Percentiles rank a stretch among this genome's conserved stretches.
Conservation (phyloP, 1,284 basidiomycete genomes). For the Calocybe gambosa region DNA sequence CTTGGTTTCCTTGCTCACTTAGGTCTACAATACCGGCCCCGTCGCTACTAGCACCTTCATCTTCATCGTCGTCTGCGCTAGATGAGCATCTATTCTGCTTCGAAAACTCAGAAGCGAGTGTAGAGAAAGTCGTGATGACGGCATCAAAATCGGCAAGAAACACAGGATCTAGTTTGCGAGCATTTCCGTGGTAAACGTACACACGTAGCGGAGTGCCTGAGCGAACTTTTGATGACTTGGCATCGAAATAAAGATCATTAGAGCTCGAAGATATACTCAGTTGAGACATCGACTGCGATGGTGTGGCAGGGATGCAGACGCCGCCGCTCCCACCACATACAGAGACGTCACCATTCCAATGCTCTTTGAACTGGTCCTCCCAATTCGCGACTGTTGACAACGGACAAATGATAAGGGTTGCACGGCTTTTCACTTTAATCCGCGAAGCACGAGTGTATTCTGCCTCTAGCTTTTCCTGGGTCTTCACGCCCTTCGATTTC, state of each 20-base stretch:
- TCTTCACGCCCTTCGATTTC: constrained; percentile 57
- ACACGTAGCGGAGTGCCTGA: constrained; percentile 64
- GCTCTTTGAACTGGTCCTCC: constrained; percentile 97
- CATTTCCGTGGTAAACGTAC: constrained; percentile 95
- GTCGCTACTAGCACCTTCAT: constrained; percentile 67
- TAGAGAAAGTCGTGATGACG: constrained; percentile 96
- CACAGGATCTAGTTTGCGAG: constrained; percentile 77
- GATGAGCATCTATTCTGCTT: constrained; percentile 71
- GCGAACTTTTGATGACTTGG: constrained; percentile 31
- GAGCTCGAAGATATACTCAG: constrained; percentile 18
- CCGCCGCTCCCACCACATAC: constrained; percentile 72
- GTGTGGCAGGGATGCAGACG: constrained; percentile 26
- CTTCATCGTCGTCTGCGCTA: constrained; percentile 54
- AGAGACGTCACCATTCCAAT: constrained; percentile 82
- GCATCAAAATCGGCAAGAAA: constrained; percentile 93
- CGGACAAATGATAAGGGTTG: constrained; percentile 95
- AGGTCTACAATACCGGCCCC: constrained; percentile 56
- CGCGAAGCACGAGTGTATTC: constrained; percentile 63
- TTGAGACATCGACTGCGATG: constrained; percentile 22
- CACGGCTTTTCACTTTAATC: constrained; percentile 78
- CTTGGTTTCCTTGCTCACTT: constrained; percentile 63
- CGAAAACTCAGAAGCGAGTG: constrained; percentile 91
- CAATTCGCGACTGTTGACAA: constrained; percentile 96
- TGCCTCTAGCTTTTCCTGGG: constrained; percentile 64
- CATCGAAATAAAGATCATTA: constrained; percentile 29